Percentiles rank a stretch among this genome's conserved stretches.
These are phyloP conservation scores for Fusarium verticillioides DNA, from an alignment of 2,329 filamentous ascomycete species.

Conservation along the genomic window DNA sequence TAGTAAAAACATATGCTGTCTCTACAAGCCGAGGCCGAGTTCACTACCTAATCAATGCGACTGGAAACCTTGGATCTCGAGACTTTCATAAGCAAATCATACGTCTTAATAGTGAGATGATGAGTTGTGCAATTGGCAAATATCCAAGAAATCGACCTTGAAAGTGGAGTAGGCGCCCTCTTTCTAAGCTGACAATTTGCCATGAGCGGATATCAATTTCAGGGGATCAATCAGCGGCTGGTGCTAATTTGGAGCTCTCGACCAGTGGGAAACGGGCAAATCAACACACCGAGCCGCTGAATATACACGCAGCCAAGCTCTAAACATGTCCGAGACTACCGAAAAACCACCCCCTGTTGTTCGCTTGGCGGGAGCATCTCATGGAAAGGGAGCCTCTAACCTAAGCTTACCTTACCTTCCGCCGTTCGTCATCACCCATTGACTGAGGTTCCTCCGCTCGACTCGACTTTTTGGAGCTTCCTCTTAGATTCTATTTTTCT, in stretches of 20 bases:
- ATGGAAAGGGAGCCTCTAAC: conserved; percentile 29
- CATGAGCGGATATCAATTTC: conserved; percentile 29
- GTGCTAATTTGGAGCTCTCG: conserved; percentile 22
- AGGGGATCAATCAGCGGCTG: conserved; percentile 18
- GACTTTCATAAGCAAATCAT: conserved; percentile 30
- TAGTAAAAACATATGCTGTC: conserved; percentile 8
- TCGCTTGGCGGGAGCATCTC: conserved; percentile 41
- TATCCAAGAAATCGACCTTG: conserved; percentile 36
- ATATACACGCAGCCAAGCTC: conserved; percentile 29
- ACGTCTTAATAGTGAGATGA: conserved; percentile 30
- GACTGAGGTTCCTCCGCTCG: conserved; percentile 9
- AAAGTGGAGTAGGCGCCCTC: conserved; percentile 31
- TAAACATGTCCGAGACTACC: conserved; percentile 40
- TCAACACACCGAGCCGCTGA: conserved; percentile 6
- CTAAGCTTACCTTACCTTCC: conserved; percentile 24
- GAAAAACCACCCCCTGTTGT: conserved; percentile 34
- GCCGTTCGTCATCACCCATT: conserved; percentile 30
- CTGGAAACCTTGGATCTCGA: conserved; percentile 6
- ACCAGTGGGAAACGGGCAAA: not conserved
- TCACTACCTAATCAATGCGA: not conserved
- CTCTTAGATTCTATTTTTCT: conserved; percentile 25
- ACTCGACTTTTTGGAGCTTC: conserved; percentile 14
- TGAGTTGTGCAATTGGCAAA: conserved; percentile 29
- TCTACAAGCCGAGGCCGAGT: not conserved
- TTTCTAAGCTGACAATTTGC: conserved; percentile 44